Base-by-base conservation (phyloP, 2,329 filamentous ascomycete genomes). In the Exophiala bonariae region DNA sequence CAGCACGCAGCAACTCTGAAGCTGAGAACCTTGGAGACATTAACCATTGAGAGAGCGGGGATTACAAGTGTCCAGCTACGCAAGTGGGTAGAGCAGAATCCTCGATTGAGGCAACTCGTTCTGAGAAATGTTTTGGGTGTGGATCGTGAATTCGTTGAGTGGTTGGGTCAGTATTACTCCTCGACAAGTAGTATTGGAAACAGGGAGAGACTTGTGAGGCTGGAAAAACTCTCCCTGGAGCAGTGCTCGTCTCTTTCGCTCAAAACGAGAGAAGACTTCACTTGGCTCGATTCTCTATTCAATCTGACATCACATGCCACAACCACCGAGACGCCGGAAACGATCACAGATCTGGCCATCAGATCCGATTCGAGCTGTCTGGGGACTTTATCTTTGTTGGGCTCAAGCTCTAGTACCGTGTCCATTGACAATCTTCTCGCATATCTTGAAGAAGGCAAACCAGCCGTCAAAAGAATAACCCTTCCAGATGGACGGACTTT, bases 41-140 rank as follows among this genome's bases (percentile, higher is more conserved):
- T 68, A 37, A 57, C 59, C 3, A 23, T 68, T 26, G 62, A 66
- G 49, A 61, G 66, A 7, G 59, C 63, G 1, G 65, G 65, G 3
- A 65, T 67, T 45, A 67, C 62, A 3, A 55, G 61, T 5, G 61
- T 60, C 53, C 66, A 68, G 47, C 44, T 68, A 22, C 59, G 53
- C 41, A 63, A 58, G 49, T 58, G 67, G 39, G 60, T 68, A 20
- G 56, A 58, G 45, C 55, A 46, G 7, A 68, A 67, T 22, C 58
- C 59, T 2, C 49, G 47, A 2, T 44, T 68, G 18, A 58, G 31
- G 7, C 56, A 61, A 4, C 39, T 68, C 42, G 61, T 61, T 35
- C 42, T 68, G 20, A 59, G 59, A 28, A 66, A 63, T 23, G 66
- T 66, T 26, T 55, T 59, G 4, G 66, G 64, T 4, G 65, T 59